These are phyloP conservation scores for Eutrema yunnanense DNA, from an alignment of 345 rosid species.

Conservation along the genomic window DNA sequence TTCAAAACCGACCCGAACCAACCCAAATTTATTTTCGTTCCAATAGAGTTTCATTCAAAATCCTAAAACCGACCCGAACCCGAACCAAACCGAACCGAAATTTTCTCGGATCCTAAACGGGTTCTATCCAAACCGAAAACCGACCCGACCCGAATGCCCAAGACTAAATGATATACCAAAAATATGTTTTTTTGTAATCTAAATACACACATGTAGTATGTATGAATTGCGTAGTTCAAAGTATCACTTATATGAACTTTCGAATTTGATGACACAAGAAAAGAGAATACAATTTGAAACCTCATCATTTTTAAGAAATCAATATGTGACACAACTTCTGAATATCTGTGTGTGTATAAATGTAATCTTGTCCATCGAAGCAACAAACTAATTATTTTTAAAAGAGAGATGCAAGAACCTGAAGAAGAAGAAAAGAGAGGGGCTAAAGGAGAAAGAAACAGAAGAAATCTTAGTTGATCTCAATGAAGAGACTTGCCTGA, in stretches of 20 bases:
- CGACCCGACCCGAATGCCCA: no score
- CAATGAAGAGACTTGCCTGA: conserved; percentile 97
- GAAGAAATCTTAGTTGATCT: conserved; percentile 46
- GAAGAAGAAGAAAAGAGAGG: neutral
- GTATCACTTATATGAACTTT: neutral
- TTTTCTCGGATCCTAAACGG: no score
- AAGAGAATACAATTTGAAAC: neutral
- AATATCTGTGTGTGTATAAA: neutral
- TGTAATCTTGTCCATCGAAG: conserved; percentile 11
- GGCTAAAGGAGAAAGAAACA: neutral
- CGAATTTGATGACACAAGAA: neutral
- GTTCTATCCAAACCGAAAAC: no score
- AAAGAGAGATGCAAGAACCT: neutral
- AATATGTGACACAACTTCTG: conserved; percentile 1
- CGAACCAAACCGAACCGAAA: no score
- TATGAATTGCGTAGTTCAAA: neutral
- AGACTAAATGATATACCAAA: neutral
- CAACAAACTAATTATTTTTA: conserved; percentile 16
- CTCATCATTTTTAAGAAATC: neutral
- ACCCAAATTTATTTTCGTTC: no score
- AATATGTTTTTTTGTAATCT: neutral
- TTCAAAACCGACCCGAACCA: no score
- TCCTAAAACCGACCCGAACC: no score
- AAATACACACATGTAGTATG: neutral
- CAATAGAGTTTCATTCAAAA: no score